Conservation (phyloP, 306 rosid species). For the Cicer yamashitae region DNA sequence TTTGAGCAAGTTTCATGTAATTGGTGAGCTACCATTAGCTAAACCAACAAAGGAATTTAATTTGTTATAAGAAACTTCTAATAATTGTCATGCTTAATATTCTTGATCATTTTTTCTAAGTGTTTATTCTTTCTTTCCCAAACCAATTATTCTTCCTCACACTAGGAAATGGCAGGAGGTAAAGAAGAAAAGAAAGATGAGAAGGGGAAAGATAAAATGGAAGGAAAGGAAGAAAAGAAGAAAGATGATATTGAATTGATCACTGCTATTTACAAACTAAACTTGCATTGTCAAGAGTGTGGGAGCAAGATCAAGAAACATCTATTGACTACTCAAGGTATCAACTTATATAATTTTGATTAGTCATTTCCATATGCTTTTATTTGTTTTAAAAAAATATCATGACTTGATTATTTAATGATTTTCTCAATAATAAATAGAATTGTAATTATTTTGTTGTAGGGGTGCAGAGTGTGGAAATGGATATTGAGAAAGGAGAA, state of each 20-base stretch:
- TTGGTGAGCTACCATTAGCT: conserved; percentile 49
- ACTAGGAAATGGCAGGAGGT: conserved; percentile 52
- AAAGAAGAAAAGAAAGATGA: conserved; percentile 49
- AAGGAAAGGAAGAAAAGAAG: conserved; percentile 43
- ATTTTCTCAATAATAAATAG: conserved; percentile 6
- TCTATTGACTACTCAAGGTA: conserved; percentile 70
- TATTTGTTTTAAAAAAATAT: background rate
- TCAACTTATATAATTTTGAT: background rate
- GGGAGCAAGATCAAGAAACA: conserved; percentile 76
- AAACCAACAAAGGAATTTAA: conserved; percentile 36
- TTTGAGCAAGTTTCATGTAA: conserved; percentile 34
- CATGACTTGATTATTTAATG: background rate
- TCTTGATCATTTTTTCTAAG: too few relatives aligned
- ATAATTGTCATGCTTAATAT: too few relatives aligned
- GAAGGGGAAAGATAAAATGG: conserved; percentile 41
- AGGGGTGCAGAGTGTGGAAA: conserved; percentile 79
- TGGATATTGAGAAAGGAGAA: conserved; percentile 68
- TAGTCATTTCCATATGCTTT: background rate
- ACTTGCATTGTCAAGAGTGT: conserved; percentile 79
- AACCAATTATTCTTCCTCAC: conserved; percentile 10
- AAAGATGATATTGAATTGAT: conserved; percentile 53
- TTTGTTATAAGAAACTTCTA: conserved; percentile 32
- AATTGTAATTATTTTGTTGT: background rate
- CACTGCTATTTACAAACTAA: conserved; percentile 76
- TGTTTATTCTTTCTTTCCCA: background rate